Evolutionary conservation across 2,329 filamentous ascomycete genomes (phyloP), one percentile per base, ranked within the genome.

Genomic region (Aspergillus pseudonomiae): DNA sequence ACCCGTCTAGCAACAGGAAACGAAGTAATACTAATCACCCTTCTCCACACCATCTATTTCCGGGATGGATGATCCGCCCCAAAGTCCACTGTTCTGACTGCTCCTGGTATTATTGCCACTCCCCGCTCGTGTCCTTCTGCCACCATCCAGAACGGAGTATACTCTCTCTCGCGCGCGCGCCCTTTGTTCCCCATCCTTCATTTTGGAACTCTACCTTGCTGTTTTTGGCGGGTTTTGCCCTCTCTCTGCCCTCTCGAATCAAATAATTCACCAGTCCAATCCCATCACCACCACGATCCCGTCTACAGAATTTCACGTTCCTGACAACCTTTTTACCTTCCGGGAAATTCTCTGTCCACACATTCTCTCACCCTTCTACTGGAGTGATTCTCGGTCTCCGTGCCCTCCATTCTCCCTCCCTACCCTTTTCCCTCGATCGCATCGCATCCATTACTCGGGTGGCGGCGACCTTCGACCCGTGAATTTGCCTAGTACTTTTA

Each of bases 21-120:
- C 60, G 60, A 56, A 64, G 60, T 36, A 60, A 65, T 60, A 63
- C 60, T 63, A 60, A 60, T 52, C 60, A 63, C 30, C 58, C 50
- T 63, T 60, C 63, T 65, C 63, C 60, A 63, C 63, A 57, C 36
- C 34, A 57, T 34, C 11, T 53, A 53, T 53, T 41, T 53, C 41
- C 26, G 14, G 32, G 19, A 48, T 46, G 36, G 54, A 58, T 60
- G 48, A 54, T 52, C 48, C 48, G 30, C 52, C 52, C 39, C 32
- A 14, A 21, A 55, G 52, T 39, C 52, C 52, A 55, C 52, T 5
- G 52, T 32, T 34, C 34, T 16, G 34, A 36, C n/a, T 55, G 32
- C 10, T 36, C 10, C 6, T 54, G 19, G 52, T 54, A 63, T 53
- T 63, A 60, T 63, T 63, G 61, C 61, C 61, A 60, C 61, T 57